Base-by-base conservation (phyloP, 345 rosid species). In the Moricandia arvensis region DNA sequence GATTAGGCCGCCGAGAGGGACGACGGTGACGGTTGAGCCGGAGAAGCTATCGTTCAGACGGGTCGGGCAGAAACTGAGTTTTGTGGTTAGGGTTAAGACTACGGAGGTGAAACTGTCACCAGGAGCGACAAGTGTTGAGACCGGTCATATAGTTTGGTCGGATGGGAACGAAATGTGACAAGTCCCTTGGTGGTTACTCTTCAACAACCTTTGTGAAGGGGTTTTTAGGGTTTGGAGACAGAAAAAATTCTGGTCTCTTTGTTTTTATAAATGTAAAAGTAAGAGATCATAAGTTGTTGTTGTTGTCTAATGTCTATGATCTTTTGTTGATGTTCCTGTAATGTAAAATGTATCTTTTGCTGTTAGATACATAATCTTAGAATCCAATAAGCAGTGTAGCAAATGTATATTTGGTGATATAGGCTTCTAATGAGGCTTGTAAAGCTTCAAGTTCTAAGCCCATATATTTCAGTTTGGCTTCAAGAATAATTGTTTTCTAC, bases 101-200 rank as follows among this genome's bases (percentile, higher is more conserved):
- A 69, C 63, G 26, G 86, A 80, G 59, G 79, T 75, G 35, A 85
- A 87, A 71, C 82, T 92, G 70, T 78, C 87, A 24, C 81, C 89
- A 0, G 96, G 89, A 37, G 83, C 83, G 30, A 84, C 87, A 29
- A 88, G 57, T 68, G 78, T 82, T 66, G 85, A 82, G 82, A 87
- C 86, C 41, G 99, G 97, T 59, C 82, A 90, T 9, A 75, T 95
- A 41, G 78, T 84, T 5, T 93, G 98, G 99, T 88, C 94, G 3
- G 96, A 95, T 11, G 97, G 90, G 60, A 89, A 83, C 96, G 87
- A 63, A 73, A 70, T 69, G 97, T 90, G 54, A 86, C 89, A 4
- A 95, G 97, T 77, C 96, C 97, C 15, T 68, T 95, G 62, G 84
- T 90, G 11, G 91, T 90, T 60, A 91, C 99, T 72, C 79, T 95